Evolutionary conservation across 345 rosid species (phyloP).

Genomic region (Odontarrhena argentea): DNA sequence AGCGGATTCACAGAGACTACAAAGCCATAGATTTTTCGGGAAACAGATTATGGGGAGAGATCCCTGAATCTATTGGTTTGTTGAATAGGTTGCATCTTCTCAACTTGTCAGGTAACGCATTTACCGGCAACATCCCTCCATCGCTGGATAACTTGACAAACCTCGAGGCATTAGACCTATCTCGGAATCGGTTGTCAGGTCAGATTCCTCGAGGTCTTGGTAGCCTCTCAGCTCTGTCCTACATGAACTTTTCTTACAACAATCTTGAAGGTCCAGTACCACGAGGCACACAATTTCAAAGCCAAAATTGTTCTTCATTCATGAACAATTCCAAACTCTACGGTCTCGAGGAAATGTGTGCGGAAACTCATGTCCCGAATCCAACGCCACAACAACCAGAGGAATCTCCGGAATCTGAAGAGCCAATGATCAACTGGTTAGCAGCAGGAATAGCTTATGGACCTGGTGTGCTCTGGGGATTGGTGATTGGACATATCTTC

Average conservation of each 20-base stretch:
- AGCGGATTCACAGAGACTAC: neutral
- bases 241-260: constrained; percentile 18
- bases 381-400: neutral
- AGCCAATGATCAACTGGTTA: constrained; percentile 9
- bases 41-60: neutral
- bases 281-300: constrained; percentile 27
- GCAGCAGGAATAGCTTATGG: constrained; percentile 11
- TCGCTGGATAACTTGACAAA: constrained; percentile 14
- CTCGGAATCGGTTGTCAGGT: constrained; percentile 17
- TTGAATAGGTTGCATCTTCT: constrained; percentile 17
- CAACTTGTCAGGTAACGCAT: constrained; percentile 28
- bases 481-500: constrained; percentile 4
- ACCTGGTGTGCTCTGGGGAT: constrained; percentile 16
- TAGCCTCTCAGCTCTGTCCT: neutral
- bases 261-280: constrained; percentile 22
- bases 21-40: constrained; percentile 20
- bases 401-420: neutral
- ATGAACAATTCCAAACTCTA: neutral
- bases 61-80: constrained; percentile 16
- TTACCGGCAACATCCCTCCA: constrained; percentile 9
- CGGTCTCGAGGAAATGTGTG: constrained; percentile 1
- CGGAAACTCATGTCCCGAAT: neutral
- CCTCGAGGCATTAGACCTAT: constrained; percentile 21
- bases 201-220: constrained; percentile 15
- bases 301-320: constrained; percentile 12